Conservation (phyloP, 495 filamentous ascomycete genomes). For the Pseudevernia furfuracea region DNA sequence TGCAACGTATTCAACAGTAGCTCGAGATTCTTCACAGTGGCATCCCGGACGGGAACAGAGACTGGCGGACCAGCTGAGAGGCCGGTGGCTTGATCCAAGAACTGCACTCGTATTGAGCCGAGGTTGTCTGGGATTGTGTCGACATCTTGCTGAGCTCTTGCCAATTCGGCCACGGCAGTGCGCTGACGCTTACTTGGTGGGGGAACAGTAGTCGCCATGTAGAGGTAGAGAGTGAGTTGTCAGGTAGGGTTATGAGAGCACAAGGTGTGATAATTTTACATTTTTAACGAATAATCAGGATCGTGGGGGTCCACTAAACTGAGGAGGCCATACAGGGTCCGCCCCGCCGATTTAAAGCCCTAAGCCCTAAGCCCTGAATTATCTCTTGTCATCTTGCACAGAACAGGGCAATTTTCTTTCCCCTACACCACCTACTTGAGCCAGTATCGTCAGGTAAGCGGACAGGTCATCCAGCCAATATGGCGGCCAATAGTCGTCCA, state of each 20-base stretch:
- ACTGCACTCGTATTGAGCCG: slow-evolving; percentile 76
- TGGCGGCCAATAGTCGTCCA: slow-evolving; percentile 24
- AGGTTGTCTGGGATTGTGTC: slow-evolving; percentile 60
- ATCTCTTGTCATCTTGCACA: neutral
- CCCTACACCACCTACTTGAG: neutral
- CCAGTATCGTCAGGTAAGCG: neutral
- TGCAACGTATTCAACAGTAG: slow-evolving; percentile 83
- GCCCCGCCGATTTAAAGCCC: too few species aligned
- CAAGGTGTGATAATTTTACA: too few species aligned
- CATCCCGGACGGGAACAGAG: slow-evolving; percentile 75
- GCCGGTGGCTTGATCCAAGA: slow-evolving; percentile 76
- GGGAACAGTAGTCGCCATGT: slow-evolving; percentile 82
- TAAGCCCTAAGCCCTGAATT: too few species aligned
- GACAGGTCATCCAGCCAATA: slow-evolving; percentile 4
- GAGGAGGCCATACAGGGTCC: too few species aligned
- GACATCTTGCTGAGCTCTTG: slow-evolving; percentile 69
- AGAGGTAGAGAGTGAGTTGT: neutral
- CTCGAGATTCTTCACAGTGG: slow-evolving; percentile 82
- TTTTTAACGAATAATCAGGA: too few species aligned
- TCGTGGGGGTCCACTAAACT: too few species aligned
- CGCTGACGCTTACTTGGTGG: slow-evolving; percentile 89
- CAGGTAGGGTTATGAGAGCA: neutral
- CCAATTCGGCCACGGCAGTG: slow-evolving; percentile 63
- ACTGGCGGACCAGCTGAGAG: slow-evolving; percentile 59
- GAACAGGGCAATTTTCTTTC: too few species aligned